Base-by-base conservation (phyloP, 164 flowering plant genomes). In the Magnolia sinica region DNA sequence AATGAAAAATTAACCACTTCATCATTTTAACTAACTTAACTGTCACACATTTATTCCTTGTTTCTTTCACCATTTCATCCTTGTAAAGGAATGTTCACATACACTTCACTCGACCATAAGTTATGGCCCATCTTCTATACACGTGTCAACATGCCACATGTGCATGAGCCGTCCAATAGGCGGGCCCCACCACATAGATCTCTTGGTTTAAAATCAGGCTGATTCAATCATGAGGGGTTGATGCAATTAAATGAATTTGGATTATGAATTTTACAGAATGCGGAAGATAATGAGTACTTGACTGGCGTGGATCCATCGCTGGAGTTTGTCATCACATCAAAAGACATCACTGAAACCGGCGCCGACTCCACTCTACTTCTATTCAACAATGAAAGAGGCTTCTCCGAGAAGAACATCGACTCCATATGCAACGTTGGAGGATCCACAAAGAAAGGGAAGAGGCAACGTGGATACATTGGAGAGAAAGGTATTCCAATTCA, bases 331-430 rank as follows among this genome's bases (percentile, higher is more conserved):
- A 79, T 91, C 51, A 90, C 92, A 0, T 82, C 89, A 3, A 22
- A 67, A 37, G 96, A 91, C 77, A 86, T 91, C 3, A 91, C 94
- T 1, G 85, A 65, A 11, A 88, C 90, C 4, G 92, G 96, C 65
- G 92, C 96, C 20, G 64, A 81, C 0, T 83, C 92, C 0, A 91
- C 96, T 0, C 58, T 91, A 59, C 76, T 91, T 75, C 69, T 90
- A 3, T 90, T 88, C 83, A 88, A 90, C 73, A 91, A 87, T 68
- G 94, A 89, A 79, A 88, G 76, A 66, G 96, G 92, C 0, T 91
- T 91, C 73, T 86, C 88, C 7, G 7, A 75, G 0, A 86, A 82
- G 55, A 90, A 91, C 68, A 86, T 91, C 0, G 90, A 91, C 0
- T 91, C 93, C 8, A 86, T 91, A 20, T 91, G 92, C 79, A 86